Evolutionary conservation across 2,329 filamentous ascomycete species (phyloP).

Genomic region (Verticillium klebahnii): DNA sequence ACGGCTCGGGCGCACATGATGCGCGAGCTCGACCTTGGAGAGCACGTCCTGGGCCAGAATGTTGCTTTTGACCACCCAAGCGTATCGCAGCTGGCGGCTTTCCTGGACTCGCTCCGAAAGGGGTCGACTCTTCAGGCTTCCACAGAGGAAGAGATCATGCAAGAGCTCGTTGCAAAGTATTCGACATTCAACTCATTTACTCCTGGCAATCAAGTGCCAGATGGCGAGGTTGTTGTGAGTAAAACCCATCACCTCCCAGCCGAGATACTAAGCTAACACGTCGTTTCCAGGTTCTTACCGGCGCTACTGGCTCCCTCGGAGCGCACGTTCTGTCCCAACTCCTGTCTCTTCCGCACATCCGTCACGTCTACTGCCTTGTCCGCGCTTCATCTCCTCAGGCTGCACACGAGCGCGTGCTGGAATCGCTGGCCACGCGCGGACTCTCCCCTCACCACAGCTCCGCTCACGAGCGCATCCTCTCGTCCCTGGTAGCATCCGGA

Average conservation of each 20-base stretch:
- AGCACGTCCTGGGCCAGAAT: conserved; percentile 25
- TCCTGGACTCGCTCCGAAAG: conserved; percentile 18
- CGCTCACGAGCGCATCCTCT: conserved; percentile 14
- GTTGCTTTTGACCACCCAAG: conserved; percentile 37
- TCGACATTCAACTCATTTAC: conserved; percentile 22
- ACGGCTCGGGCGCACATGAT: conserved; percentile 37
- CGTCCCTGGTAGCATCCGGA: conserved; percentile 26
- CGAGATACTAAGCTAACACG: neutral
- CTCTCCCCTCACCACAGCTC: conserved; percentile 17
- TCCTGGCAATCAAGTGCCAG: conserved; percentile 16
- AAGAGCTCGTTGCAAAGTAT: conserved; percentile 30
- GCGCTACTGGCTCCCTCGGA: conserved; percentile 57
- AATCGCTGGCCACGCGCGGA: conserved; percentile 25
- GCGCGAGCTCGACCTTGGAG: conserved; percentile 29
- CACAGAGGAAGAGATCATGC: conserved; percentile 26
- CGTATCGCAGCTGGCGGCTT: conserved; percentile 26
- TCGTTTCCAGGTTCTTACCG: conserved; percentile 44
- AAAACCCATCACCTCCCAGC: neutral
- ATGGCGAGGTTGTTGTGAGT: conserved; percentile 26
- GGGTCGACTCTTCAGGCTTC: conserved; percentile 8
- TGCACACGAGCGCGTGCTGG: conserved; percentile 22
- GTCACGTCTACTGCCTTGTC: conserved; percentile 43
- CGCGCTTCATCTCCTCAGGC: conserved; percentile 32
- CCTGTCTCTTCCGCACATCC: conserved; percentile 52
- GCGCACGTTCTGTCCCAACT: conserved; percentile 54